A percentile compares a stretch with the other conserved stretches of the same genome.
Evolutionary conservation across 768 basidiomycete species (phyloP).

Genomic region (Lactarius indigo): DNA sequence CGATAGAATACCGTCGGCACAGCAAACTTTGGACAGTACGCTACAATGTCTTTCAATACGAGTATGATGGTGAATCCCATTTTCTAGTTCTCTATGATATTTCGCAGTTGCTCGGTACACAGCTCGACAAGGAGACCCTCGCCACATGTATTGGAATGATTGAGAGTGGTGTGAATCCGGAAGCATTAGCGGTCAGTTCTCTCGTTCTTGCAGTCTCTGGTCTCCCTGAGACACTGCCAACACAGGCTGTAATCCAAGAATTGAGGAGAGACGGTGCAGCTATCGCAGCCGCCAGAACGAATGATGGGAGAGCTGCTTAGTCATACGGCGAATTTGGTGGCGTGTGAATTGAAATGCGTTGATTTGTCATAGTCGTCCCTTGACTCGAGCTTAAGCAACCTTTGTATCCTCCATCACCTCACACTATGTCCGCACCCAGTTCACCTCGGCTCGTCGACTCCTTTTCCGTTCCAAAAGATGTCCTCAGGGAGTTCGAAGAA

Average conservation of each 20-base stretch:
- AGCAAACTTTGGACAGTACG: slow-evolving; percentile 38
- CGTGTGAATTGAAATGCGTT: slow-evolving; percentile 6
- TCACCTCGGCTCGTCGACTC: slow-evolving; percentile 76
- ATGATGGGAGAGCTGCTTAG: slow-evolving; percentile 9
- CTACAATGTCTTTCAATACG: slow-evolving; percentile 20
- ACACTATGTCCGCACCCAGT: slow-evolving; percentile 32
- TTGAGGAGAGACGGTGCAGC: slow-evolving; percentile 21
- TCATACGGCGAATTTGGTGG: neutral
- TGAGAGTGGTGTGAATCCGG: slow-evolving; percentile 88
- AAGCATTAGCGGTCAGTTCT: slow-evolving; percentile 76
- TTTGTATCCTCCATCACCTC: neutral
- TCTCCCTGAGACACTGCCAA: neutral
- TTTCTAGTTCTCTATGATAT: slow-evolving; percentile 75
- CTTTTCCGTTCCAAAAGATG: slow-evolving; percentile 89
- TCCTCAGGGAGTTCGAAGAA: slow-evolving; percentile 90
- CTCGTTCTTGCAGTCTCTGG: neutral
- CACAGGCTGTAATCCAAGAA: slow-evolving; percentile 24
- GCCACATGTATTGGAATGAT: slow-evolving; percentile 91
- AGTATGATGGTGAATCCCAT: neutral
- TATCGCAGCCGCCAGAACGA: slow-evolving; percentile 7
- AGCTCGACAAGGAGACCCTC: slow-evolving; percentile 87
- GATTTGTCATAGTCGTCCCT: slow-evolving; percentile 2
- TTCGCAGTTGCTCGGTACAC: slow-evolving; percentile 83
- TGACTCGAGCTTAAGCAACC: neutral
- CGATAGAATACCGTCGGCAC: slow-evolving; percentile 30